These are phyloP conservation scores for Ilyonectria mors-panacis DNA, from an alignment of 2,329 filamentous ascomycete genomes.

Conservation along the genomic window DNA sequence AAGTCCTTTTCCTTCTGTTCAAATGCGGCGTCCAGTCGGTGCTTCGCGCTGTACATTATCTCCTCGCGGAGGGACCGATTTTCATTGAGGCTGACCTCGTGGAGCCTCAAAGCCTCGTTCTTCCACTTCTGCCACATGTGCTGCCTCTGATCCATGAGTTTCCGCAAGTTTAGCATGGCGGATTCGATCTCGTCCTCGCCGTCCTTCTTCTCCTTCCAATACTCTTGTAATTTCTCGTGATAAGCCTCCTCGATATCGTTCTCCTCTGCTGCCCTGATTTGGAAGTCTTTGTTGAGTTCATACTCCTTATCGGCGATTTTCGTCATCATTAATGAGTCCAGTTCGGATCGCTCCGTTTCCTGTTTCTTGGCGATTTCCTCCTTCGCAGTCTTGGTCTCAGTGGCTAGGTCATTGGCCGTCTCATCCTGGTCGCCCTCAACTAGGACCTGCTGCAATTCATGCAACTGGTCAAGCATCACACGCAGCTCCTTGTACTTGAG, in stretches of 20 bases:
- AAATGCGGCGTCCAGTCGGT: constrained; percentile 48
- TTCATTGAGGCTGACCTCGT: constrained; percentile 56
- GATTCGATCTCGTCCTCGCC: constrained; percentile 50
- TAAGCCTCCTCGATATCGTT: constrained; percentile 62
- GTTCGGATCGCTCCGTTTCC: constrained; percentile 49
- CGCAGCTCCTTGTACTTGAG: constrained; percentile 57
- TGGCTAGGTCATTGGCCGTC: constrained; percentile 49
- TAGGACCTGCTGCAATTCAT: constrained; percentile 59
- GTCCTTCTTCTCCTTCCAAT: constrained; percentile 56
- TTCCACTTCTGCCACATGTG: constrained; percentile 59
- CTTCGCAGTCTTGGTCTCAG: constrained; percentile 43
- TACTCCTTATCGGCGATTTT: constrained; percentile 54
- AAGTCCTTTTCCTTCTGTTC: constrained; percentile 52
- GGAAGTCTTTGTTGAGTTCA: constrained; percentile 58
- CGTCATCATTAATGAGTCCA: constrained; percentile 44
- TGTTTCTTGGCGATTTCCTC: constrained; percentile 53
- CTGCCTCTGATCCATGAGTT: constrained; percentile 59
- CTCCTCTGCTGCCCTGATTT: constrained; percentile 58
- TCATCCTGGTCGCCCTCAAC: constrained; percentile 57
- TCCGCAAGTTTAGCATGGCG: constrained; percentile 54
- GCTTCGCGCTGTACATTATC: constrained; percentile 58
- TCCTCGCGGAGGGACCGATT: constrained; percentile 58
- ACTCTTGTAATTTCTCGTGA: constrained; percentile 53
- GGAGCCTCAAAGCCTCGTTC: constrained; percentile 57
- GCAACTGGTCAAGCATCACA: constrained; percentile 55